Evolutionary conservation across 176 grass and related monocot genomes (phyloP).

Genomic region (Canna indica): DNA sequence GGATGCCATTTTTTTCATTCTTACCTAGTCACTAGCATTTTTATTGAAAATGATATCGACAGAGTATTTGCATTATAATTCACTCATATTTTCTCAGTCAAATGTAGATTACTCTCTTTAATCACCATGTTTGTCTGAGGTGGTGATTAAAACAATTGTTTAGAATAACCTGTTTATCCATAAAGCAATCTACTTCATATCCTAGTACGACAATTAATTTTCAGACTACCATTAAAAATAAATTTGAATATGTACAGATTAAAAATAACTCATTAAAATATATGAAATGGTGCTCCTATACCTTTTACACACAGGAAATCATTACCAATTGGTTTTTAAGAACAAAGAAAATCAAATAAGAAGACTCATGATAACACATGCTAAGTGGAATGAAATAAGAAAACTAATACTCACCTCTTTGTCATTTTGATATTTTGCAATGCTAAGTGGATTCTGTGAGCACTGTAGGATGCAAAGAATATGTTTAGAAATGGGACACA

Average conservation of each 20-base stretch:
- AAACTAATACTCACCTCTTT: constrained; percentile 62
- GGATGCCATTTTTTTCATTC: not conserved
- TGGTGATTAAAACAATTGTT: not conserved
- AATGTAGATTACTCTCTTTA: not conserved
- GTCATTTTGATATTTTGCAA: constrained; percentile 96
- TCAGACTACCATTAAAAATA: constrained; percentile 3
- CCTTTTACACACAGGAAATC: not conserved
- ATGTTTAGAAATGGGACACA: constrained; percentile 34
- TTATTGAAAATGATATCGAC: not conserved
- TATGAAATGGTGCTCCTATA: not conserved
- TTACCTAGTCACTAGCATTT: not conserved
- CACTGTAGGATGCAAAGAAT: constrained; percentile 44
- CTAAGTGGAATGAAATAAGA: constrained; percentile 1
- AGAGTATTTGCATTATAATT: not conserved
- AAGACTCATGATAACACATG: not conserved
- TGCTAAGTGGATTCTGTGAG: constrained; percentile 93
- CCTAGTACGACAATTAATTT: not conserved
- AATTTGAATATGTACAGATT: not conserved
- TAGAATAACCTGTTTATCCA: not conserved
- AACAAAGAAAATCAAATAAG: not conserved
- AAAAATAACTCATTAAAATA: not conserved
- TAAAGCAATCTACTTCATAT: not conserved
- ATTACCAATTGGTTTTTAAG: not conserved
- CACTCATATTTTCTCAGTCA: not conserved
- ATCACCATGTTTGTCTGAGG: too few species aligned